Conservation (phyloP, 164 flowering plant genomes). For the Buxus sempervirens region DNA sequence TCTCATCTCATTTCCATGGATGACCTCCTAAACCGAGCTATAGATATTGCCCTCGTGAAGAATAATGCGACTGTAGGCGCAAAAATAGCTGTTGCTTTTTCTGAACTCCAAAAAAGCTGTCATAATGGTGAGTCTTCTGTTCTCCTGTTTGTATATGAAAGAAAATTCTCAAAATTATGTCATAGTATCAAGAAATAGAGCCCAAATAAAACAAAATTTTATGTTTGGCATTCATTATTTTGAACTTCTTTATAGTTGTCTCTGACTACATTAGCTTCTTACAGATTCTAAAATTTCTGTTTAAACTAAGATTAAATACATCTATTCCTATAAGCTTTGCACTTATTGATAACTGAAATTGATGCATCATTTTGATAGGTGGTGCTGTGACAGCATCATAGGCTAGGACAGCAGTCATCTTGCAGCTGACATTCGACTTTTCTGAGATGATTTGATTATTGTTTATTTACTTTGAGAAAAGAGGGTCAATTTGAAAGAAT, state of each 20-base stretch:
- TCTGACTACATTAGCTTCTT: neutral
- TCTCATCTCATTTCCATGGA: too few relatives aligned
- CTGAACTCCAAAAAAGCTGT: constrained; percentile 36
- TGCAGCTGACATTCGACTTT: too few relatives aligned
- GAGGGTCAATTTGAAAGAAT: too few relatives aligned
- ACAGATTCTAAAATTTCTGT: neutral
- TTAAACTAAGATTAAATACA: neutral
- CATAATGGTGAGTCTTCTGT: constrained; percentile 15
- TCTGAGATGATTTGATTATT: too few relatives aligned
- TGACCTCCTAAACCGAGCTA: constrained; percentile 24
- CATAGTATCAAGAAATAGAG: too few relatives aligned
- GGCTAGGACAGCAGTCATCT: too few relatives aligned
- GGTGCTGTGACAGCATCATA: constrained; percentile 10
- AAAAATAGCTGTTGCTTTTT: constrained; percentile 66
- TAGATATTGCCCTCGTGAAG: constrained; percentile 92
- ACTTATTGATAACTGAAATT: neutral
- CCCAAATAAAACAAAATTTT: too few relatives aligned
- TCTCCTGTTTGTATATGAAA: neutral
- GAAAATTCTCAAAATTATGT: neutral
- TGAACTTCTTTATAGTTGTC: neutral
- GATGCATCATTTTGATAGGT: neutral
- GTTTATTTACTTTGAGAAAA: too few relatives aligned
- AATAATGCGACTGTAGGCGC: constrained; percentile 82
- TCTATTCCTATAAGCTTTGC: neutral
- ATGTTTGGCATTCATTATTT: neutral